Evolutionary conservation across 2,329 filamentous ascomycete species (phyloP).

Genomic region (Didymella lethalis): DNA sequence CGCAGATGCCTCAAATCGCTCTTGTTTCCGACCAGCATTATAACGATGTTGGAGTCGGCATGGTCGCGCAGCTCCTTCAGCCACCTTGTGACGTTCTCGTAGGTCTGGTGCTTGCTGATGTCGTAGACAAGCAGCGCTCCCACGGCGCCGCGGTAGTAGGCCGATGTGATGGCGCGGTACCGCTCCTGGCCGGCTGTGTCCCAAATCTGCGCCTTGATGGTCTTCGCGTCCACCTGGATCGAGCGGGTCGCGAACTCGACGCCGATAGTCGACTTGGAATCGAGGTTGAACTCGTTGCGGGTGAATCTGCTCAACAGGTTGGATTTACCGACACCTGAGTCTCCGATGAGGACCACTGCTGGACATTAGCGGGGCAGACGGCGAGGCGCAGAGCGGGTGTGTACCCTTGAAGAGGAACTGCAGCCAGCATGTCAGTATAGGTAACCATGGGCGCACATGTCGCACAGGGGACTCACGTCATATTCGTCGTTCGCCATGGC

Average conservation of each 20-base stretch:
- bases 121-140: conserved; percentile 98
- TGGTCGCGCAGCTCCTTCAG: conserved; percentile 98
- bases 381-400: conserved; percentile 21
- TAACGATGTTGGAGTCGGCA: conserved; percentile 98
- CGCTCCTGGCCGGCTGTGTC: conserved; percentile 98
- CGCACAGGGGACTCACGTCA: conserved; percentile 74
- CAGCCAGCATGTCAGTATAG: conserved; percentile 36
- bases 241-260: conserved; percentile 99
- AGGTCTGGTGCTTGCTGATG: conserved; percentile 99
- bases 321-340: conserved; percentile 99
- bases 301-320: conserved; percentile 99
- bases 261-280: conserved; percentile 99
- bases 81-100: conserved; percentile 99
- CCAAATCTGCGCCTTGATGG: conserved; percentile 99
- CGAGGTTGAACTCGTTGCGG: conserved; percentile 99
- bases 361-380: conserved; percentile 40
- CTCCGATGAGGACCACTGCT: conserved; percentile 95
- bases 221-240: conserved; percentile 99
- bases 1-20: conserved; percentile 99
- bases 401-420: conserved; percentile 99
- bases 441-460: conserved; percentile 27
- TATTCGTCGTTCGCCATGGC: conserved; percentile 99
- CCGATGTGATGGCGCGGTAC: conserved; percentile 98
- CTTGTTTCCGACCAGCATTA: conserved; percentile 99
- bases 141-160: conserved; percentile 97